Conservation (phyloP, 495 filamentous ascomycete genomes). For the Aspergillus affinis region DNA sequence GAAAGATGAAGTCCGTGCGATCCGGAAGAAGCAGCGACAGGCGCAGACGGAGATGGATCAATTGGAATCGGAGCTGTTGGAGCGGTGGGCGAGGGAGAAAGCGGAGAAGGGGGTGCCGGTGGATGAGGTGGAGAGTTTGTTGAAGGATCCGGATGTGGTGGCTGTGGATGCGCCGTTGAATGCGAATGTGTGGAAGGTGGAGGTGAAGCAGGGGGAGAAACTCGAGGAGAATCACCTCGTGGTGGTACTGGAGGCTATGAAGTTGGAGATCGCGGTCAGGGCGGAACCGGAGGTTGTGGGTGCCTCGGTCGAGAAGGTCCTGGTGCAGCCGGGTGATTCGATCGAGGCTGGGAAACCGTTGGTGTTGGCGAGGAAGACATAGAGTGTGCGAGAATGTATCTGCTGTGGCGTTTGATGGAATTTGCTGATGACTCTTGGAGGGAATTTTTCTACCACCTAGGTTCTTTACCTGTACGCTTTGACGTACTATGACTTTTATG, state of each 20-base stretch:
- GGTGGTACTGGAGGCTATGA: constrained; percentile 55
- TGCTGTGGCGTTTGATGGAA: not conserved
- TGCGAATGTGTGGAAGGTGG: constrained; percentile 61
- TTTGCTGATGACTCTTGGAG: too few relatives aligned
- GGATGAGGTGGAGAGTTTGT: constrained; percentile 40
- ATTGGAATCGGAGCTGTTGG: constrained; percentile 42
- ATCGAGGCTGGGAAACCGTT: constrained; percentile 41
- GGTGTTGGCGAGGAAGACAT: constrained; percentile 26
- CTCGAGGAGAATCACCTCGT: constrained; percentile 35
- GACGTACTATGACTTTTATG: too few relatives aligned
- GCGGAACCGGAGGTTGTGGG: constrained; percentile 25
- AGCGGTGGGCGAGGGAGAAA: constrained; percentile 50
- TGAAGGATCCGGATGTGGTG: constrained; percentile 43
- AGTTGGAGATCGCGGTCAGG: constrained; percentile 51
- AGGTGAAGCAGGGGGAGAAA: constrained; percentile 41
- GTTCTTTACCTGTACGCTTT: not conserved
- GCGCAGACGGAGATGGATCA: constrained; percentile 49
- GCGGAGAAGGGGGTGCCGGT: constrained; percentile 39
- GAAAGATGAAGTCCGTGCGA: constrained; percentile 39
- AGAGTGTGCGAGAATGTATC: not conserved
- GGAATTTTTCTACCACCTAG: not conserved
- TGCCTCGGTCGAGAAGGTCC: constrained; percentile 35
- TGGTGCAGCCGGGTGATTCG: constrained; percentile 42
- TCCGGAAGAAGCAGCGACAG: constrained; percentile 39
- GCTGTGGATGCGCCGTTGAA: constrained; percentile 48